Base-by-base conservation (phyloP, 768 basidiomycete genomes). In the Kondoa malvinella region DNA sequence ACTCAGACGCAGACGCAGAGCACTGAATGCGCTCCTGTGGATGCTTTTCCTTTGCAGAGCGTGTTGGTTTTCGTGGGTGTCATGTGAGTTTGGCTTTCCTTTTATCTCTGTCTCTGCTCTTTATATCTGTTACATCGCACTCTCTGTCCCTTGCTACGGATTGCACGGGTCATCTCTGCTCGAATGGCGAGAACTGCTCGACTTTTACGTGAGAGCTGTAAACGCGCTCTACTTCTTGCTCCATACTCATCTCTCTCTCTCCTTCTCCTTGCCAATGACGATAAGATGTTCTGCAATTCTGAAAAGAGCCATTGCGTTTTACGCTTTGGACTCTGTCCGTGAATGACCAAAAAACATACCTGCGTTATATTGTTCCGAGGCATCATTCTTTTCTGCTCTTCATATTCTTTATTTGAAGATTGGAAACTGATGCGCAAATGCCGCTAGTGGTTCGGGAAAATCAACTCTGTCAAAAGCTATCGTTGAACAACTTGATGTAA, bases 371-470 rank as follows among this genome's bases (percentile, higher is more conserved):
- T n/a, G n/a, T n/a, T n/a, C n/a, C n/a, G n/a, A n/a, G n/a, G n/a
- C n/a, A n/a, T n/a, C n/a, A n/a, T n/a, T n/a, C n/a, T n/a, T n/a
- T n/a, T n/a, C n/a, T n/a, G n/a, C n/a, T n/a, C n/a, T n/a, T n/a
- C n/a, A n/a, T n/a, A n/a, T n/a, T n/a, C n/a, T n/a, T n/a, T n/a
- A 14, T 30, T 26, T 4, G n/a, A 30, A 60, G 26, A 60, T 12
- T 12, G 58, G 25, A 25, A 60, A n/a, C 25, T 30, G 29, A 25
- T 25, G n/a, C 29, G 58, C 26, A 8, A 21, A 15, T 63, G 2
- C 34, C 27, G 34, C 1, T 31, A 68, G 68, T 8, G 68, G 68
- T 25, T 68, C 68, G 26, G 68, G 69, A 29, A 67, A 67, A 33
- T 65, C 64, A 1, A 69, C 66, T n/a, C 30, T 67, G 59, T 58